Percentiles rank a stretch among this genome's conserved stretches.
phyloP scores from a whole-genome alignment of 2,329 filamentous ascomycete genomes.

The Colletotrichum cuscutae region DNA sequence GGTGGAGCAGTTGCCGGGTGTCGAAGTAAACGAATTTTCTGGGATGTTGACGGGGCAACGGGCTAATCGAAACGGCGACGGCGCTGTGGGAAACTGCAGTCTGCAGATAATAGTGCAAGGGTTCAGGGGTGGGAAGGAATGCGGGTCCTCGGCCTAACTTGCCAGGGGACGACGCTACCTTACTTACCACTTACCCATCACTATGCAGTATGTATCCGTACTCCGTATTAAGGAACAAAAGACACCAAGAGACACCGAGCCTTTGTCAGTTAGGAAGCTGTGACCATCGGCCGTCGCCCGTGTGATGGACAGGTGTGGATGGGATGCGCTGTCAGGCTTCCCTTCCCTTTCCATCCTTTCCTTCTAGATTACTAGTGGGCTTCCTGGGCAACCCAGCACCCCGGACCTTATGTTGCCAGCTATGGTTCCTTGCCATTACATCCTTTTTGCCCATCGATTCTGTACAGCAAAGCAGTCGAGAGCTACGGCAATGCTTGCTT shows the following conservation, averaged over 20 bases:
- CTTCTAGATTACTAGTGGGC: slow-evolving; percentile 13
- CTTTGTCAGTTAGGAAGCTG: slow-evolving; percentile 12
- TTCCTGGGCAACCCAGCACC: slow-evolving; percentile 24
- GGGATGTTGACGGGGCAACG: slow-evolving; percentile 34
- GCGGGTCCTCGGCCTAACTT: slow-evolving; percentile 4
- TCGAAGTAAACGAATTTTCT: slow-evolving; percentile 36
- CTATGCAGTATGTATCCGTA: too few relatives aligned
- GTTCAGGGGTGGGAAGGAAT: slow-evolving; percentile 27
- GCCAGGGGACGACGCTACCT: not conserved
- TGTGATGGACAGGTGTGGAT: slow-evolving; percentile 13
- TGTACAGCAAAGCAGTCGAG: not conserved
- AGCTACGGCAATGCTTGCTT: not conserved
- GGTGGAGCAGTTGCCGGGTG: slow-evolving; percentile 33
- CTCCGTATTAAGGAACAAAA: too few relatives aligned
- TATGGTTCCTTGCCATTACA: not conserved
- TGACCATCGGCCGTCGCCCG: slow-evolving; percentile 2
- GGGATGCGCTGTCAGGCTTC: slow-evolving; percentile 24
- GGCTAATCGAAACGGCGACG: slow-evolving; percentile 21
- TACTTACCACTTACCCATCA: too few relatives aligned
- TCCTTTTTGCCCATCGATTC: not conserved
- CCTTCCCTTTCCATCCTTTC: not conserved
- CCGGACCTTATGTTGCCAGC: slow-evolving; percentile 43
- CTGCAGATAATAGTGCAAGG: slow-evolving; percentile 14
- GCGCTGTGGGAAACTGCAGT: not conserved
- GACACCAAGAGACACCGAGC: not conserved